phyloP scores from a whole-genome alignment of 805 yeast genomes.

The Yamadazyma nakazawae region DNA sequence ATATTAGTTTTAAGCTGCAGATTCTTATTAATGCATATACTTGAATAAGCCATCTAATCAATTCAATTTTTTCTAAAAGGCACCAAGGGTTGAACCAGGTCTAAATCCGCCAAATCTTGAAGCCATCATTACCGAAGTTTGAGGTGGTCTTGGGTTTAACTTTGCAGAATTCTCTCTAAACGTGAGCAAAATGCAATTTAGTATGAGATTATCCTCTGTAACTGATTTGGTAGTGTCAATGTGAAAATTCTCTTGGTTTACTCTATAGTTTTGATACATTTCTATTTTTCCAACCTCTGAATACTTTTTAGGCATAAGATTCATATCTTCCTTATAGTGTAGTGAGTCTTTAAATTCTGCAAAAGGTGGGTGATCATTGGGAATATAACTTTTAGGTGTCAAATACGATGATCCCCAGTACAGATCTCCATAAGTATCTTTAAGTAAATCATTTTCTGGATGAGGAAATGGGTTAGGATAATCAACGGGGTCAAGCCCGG shows the following conservation, averaged over 20 bases:
- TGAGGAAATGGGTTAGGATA: slow-evolving; percentile 33
- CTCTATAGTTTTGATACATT: slow-evolving; percentile 28
- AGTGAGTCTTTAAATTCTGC: slow-evolving; percentile 31
- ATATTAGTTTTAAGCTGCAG: not conserved
- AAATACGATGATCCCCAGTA: slow-evolving; percentile 8
- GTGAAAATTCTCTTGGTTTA: slow-evolving; percentile 8
- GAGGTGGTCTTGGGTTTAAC: slow-evolving; percentile 19
- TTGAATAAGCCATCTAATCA: not conserved
- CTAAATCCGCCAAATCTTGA: slow-evolving; percentile 12
- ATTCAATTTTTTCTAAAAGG: not conserved
- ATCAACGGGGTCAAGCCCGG: slow-evolving; percentile 7
- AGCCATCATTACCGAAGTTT: slow-evolving; percentile 8
- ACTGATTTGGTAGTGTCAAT: slow-evolving; percentile 29
- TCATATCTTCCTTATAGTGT: slow-evolving; percentile 18
- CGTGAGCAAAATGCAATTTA: slow-evolving; percentile 27
- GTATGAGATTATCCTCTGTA: slow-evolving; percentile 29
- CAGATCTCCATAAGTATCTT: slow-evolving; percentile 11
- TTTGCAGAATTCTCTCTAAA: slow-evolving; percentile 31
- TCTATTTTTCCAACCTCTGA: slow-evolving; percentile 34
- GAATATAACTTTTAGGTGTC: slow-evolving; percentile 18
- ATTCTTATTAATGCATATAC: not conserved
- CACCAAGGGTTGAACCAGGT: not conserved
- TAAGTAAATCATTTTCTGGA: slow-evolving; percentile 21
- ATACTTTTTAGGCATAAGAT: slow-evolving; percentile 33
- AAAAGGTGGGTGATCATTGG: slow-evolving; percentile 38